A percentile compares a stretch with the other conserved stretches of the same genome.
Conservation (phyloP, 768 basidiomycete genomes). For the Lentinula boryana region DNA sequence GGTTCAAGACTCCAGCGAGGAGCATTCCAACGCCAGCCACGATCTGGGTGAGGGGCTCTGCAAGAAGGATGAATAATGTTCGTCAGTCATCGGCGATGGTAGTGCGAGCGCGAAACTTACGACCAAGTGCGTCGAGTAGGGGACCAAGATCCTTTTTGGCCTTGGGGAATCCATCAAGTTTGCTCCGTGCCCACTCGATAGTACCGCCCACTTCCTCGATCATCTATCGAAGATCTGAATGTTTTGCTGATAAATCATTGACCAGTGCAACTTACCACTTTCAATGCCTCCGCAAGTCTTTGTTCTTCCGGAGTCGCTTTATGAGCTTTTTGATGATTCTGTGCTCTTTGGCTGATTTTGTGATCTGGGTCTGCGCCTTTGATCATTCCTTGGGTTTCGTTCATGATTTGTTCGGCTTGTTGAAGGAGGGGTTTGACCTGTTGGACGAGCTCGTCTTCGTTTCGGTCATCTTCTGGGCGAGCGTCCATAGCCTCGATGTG, state of each 20-base stretch:
- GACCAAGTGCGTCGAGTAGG: constrained; percentile 29
- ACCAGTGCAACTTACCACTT: constrained; percentile 18
- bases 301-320: constrained; percentile 31
- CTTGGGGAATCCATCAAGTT: constrained; percentile 29
- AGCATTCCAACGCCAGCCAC: constrained; percentile 30
- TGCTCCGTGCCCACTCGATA: constrained; percentile 30
- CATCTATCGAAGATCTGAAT: constrained; percentile 15
- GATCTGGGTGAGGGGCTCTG: constrained; percentile 31
- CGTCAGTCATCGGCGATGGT: background rate
- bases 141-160: constrained; percentile 32
- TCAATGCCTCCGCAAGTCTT: constrained; percentile 30
- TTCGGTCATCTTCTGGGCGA: constrained; percentile 27
- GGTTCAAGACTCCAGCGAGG: constrained; percentile 28
- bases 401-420: constrained; percentile 30
- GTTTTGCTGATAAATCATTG: background rate
- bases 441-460: constrained; percentile 28
- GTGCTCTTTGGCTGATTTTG: constrained; percentile 25
- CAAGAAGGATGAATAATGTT: background rate
- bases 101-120: constrained; percentile 14
- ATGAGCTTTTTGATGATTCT: constrained; percentile 27
- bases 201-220: constrained; percentile 31
- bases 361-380: constrained; percentile 31
- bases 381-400: constrained; percentile 30
- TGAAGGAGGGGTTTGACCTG: constrained; percentile 29
- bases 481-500: constrained; percentile 28